Percentiles rank a stretch among this genome's conserved stretches.
Conservation (phyloP, 2,329 filamentous ascomycete genomes). For the Periconia digitata region DNA sequence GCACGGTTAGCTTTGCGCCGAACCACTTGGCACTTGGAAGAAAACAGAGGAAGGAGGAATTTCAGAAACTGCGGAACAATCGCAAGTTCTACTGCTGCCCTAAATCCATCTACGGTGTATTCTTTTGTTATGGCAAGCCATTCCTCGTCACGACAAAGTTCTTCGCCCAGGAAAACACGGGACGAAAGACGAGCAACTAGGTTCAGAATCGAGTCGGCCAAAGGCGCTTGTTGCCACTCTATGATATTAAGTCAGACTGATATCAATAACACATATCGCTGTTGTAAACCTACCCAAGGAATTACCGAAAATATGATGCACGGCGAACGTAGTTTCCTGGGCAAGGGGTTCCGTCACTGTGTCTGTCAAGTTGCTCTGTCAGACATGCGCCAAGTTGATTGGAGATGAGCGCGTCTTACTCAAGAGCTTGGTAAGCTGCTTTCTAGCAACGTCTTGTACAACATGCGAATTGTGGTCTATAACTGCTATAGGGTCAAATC, state of each 20-base stretch:
- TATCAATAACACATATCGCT: neutral
- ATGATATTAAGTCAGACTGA: neutral
- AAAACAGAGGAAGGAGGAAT: constrained; percentile 48
- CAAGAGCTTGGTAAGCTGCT: neutral
- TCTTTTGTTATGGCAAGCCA: constrained; percentile 58
- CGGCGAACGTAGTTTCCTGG: neutral
- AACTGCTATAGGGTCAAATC: neutral
- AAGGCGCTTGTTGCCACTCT: constrained; percentile 8
- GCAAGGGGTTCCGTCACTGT: neutral
- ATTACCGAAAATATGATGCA: neutral
- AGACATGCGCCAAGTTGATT: neutral
- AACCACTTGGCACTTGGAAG: constrained; percentile 46
- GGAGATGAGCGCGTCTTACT: neutral
- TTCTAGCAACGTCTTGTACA: neutral
- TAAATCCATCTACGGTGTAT: constrained; percentile 54
- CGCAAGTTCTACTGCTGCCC: constrained; percentile 52
- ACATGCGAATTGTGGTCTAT: neutral
- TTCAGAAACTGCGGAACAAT: constrained; percentile 46
- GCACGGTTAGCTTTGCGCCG: constrained; percentile 43
- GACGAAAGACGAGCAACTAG: constrained; percentile 58
- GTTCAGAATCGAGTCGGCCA: constrained; percentile 43
- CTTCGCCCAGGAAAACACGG: constrained; percentile 55
- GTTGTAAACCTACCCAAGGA: neutral
- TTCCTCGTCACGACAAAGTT: constrained; percentile 53
- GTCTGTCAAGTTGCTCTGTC: neutral